Conservation (phyloP, 1,284 basidiomycete species). For the Trichosporon faecale region DNA sequence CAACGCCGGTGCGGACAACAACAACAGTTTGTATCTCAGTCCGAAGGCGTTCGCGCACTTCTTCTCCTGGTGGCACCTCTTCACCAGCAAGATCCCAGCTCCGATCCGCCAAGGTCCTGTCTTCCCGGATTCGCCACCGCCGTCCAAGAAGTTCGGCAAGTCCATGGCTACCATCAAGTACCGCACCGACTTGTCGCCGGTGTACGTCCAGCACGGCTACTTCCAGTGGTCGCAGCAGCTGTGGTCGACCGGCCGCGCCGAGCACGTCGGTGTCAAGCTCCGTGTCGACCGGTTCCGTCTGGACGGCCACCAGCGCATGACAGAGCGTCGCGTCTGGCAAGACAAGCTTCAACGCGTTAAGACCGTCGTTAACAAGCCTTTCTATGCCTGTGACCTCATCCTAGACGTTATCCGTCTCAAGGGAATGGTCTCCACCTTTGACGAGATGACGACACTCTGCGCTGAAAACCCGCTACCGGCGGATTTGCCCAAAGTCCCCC, state of each 20-base stretch:
- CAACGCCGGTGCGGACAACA: slow-evolving; percentile 33
- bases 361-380: slow-evolving; percentile 66
- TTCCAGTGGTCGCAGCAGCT: slow-evolving; percentile 70
- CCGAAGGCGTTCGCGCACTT: slow-evolving; percentile 87
- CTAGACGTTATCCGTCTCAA: slow-evolving; percentile 75
- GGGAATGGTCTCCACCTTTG: slow-evolving; percentile 72
- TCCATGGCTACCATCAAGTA: slow-evolving; percentile 93
- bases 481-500: slow-evolving; percentile 16
- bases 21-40: slow-evolving; percentile 81
- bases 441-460: slow-evolving; percentile 54
- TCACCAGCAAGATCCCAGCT: slow-evolving; percentile 73
- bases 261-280: slow-evolving; percentile 71
- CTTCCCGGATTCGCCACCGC: slow-evolving; percentile 67
- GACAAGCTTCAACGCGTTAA: slow-evolving; percentile 44
- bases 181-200: slow-evolving; percentile 69
- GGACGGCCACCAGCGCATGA: slow-evolving; percentile 89
- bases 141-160: slow-evolving; percentile 83
- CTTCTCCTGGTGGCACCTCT: slow-evolving; percentile 85
- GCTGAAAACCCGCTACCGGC: neutral
- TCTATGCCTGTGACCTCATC: slow-evolving; percentile 88
- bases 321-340: slow-evolving; percentile 59
- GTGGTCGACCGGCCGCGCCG: slow-evolving; percentile 74
- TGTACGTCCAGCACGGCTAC: slow-evolving; percentile 87
- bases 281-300: slow-evolving; percentile 76
- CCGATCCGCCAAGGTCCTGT: slow-evolving; percentile 83